phyloP scores from a whole-genome alignment of 495 filamentous ascomycete species.

The Baudoinia panamericana region DNA sequence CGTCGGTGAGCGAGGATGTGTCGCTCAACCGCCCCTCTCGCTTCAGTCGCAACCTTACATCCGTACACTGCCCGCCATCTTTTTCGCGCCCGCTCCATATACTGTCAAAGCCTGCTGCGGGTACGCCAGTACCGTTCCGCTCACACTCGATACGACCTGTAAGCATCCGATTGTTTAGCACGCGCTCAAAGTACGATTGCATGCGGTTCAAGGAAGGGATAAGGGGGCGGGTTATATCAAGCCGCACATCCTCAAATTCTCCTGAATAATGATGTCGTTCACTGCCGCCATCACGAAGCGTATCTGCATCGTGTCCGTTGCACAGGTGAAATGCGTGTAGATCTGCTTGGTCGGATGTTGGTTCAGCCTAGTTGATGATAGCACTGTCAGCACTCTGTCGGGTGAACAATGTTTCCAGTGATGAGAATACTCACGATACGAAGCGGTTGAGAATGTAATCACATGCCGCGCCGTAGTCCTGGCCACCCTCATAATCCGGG shows the following conservation, averaged over 20 bases:
- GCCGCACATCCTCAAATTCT: conserved; percentile 95
- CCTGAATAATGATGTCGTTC: conserved; percentile 99
- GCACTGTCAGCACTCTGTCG: too few relatives aligned
- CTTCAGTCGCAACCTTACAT: too few relatives aligned
- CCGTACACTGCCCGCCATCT: too few relatives aligned
- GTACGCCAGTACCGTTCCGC: too few relatives aligned
- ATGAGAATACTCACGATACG: conserved; percentile 46
- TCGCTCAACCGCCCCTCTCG: too few relatives aligned
- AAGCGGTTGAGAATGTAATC: conserved; percentile 97
- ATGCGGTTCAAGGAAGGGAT: conserved; percentile 11
- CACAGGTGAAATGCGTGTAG: conserved; percentile 98
- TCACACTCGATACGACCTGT: too few relatives aligned
- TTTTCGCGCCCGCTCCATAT: too few relatives aligned
- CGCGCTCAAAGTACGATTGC: too few relatives aligned
- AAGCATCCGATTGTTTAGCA: too few relatives aligned
- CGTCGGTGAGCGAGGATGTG: too few relatives aligned
- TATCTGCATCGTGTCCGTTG: conserved; percentile 90
- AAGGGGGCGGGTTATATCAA: conserved; percentile 71
- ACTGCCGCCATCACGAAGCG: conserved; percentile 99
- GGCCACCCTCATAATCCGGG: conserved; percentile 91
- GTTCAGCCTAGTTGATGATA: conserved; percentile 65
- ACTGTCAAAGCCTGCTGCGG: too few relatives aligned
- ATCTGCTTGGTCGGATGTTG: conserved; percentile 99
- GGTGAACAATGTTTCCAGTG: neutral
- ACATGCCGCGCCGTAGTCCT: conserved; percentile 84